Evolutionary conservation across 2,329 filamentous ascomycete genomes (phyloP).

Genomic region (Ophiosphaerella herpotricha): DNA sequence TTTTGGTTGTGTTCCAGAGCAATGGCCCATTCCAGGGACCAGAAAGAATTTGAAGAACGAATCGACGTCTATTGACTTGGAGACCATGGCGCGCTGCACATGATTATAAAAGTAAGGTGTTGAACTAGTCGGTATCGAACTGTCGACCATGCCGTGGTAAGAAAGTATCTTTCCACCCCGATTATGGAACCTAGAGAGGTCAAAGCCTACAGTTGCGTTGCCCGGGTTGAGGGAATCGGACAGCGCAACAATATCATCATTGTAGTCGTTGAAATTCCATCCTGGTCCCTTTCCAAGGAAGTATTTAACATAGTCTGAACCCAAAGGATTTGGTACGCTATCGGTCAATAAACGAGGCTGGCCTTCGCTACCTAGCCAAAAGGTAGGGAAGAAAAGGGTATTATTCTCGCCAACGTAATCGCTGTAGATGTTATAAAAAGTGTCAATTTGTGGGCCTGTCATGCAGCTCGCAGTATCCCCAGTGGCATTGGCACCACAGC

Average conservation of each 20-base stretch:
- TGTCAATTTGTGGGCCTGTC: conserved; percentile 49
- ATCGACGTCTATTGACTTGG: conserved; percentile 43
- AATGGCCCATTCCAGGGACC: conserved; percentile 53
- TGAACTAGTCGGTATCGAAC: conserved; percentile 55
- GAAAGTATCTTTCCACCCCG: conserved; percentile 49
- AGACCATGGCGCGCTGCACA: conserved; percentile 45
- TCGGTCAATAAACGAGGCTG: conserved; percentile 47
- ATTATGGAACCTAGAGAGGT: conserved; percentile 52
- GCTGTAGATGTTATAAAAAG: conserved; percentile 49
- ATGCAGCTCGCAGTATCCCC: conserved; percentile 48
- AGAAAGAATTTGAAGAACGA: conserved; percentile 51
- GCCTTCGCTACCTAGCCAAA: conserved; percentile 46
- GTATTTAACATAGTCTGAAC: conserved; percentile 49
- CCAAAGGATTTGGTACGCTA: conserved; percentile 43
- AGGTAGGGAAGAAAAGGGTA: conserved; percentile 49
- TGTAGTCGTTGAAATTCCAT: conserved; percentile 48
- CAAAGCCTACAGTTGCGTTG: conserved; percentile 55
- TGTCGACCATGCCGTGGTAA: conserved; percentile 53
- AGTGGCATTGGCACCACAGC: conserved; percentile 41
- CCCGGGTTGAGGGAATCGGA: conserved; percentile 52
- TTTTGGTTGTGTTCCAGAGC: conserved; percentile 39
- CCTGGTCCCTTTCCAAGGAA: conserved; percentile 46
- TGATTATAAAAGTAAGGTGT: conserved; percentile 59
- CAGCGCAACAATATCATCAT: conserved; percentile 46
- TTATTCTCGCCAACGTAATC: conserved; percentile 49